phyloP scores from a whole-genome alignment of 805 yeast genomes.

The Spencermartinsiella europaea region DNA sequence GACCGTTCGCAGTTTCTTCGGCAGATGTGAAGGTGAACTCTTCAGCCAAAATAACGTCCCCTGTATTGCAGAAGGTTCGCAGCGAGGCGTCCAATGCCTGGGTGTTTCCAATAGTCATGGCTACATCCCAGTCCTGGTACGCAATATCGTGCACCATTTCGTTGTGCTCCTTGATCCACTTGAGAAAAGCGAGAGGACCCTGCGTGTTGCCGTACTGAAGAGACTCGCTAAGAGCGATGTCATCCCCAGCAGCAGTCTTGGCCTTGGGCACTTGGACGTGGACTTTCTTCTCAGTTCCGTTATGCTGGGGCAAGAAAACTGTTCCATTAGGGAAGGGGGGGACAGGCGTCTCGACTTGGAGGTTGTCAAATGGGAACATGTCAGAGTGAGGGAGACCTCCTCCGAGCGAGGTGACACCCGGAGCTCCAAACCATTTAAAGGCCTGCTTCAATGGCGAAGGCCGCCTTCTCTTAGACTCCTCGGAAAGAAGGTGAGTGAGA shows the following conservation, averaged over 20 bases:
- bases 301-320: slow-evolving; percentile 21
- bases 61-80: slow-evolving; percentile 70
- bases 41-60: slow-evolving; percentile 80
- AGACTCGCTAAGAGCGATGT: slow-evolving; percentile 71
- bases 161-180: slow-evolving; percentile 69
- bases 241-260: slow-evolving; percentile 37
- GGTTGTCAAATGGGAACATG: slow-evolving; percentile 84
- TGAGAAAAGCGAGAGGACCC: slow-evolving; percentile 69
- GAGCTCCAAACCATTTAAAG: slow-evolving; percentile 67
- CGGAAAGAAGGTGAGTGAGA: slow-evolving; percentile 66
- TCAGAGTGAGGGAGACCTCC: slow-evolving; percentile 93
- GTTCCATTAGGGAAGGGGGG: slow-evolving; percentile 83
- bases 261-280: slow-evolving; percentile 37
- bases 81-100: slow-evolving; percentile 80
- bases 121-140: slow-evolving; percentile 66
- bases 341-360: slow-evolving; percentile 52
- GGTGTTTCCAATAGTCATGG: slow-evolving; percentile 81
- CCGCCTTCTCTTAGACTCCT: slow-evolving; percentile 69
- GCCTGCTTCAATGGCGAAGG: slow-evolving; percentile 81
- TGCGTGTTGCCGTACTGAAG: slow-evolving; percentile 86
- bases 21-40: slow-evolving; percentile 81
- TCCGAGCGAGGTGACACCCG: slow-evolving; percentile 80
- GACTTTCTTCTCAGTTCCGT: slow-evolving; percentile 21
- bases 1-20: slow-evolving; percentile 71
- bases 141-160: slow-evolving; percentile 39